A percentile compares a stretch with the other conserved stretches of the same genome.
phyloP scores from a whole-genome alignment of 768 basidiomycete species.

The Lactarius pseudohatsudake region DNA sequence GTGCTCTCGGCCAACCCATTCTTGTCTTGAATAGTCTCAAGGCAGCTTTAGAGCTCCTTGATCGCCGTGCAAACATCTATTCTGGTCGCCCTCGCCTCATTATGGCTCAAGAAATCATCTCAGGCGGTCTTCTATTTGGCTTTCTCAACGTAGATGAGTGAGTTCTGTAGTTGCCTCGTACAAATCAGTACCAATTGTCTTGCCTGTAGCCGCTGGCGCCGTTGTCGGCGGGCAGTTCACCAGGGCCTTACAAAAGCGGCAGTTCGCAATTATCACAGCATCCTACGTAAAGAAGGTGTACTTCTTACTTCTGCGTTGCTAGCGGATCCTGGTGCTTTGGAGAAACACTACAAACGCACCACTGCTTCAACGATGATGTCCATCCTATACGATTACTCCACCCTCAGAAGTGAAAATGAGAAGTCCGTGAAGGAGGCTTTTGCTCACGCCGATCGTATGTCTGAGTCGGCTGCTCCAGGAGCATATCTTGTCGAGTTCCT shows the following conservation, averaged over 20 bases:
- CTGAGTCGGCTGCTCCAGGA: neutral
- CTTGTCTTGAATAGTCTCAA: neutral
- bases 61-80: neutral
- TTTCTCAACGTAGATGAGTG: neutral
- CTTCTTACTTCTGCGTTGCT: neutral
- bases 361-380: neutral
- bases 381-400: neutral
- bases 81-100: neutral
- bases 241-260: neutral
- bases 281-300: neutral
- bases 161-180: neutral
- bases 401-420: neutral
- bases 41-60: neutral
- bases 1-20: neutral
- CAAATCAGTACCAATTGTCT: neutral
- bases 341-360: neutral
- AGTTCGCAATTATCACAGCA: neutral
- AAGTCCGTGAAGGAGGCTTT: neutral
- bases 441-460: neutral
- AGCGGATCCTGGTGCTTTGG: neutral
- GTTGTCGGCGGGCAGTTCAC: neutral
- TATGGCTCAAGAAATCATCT: neutral
- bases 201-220: neutral
- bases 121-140: neutral
- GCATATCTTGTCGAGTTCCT: neutral